These are phyloP conservation scores for Entelexis sorbosivorans DNA, from an alignment of 1,139 yeast species.

Conservation along the genomic window DNA sequence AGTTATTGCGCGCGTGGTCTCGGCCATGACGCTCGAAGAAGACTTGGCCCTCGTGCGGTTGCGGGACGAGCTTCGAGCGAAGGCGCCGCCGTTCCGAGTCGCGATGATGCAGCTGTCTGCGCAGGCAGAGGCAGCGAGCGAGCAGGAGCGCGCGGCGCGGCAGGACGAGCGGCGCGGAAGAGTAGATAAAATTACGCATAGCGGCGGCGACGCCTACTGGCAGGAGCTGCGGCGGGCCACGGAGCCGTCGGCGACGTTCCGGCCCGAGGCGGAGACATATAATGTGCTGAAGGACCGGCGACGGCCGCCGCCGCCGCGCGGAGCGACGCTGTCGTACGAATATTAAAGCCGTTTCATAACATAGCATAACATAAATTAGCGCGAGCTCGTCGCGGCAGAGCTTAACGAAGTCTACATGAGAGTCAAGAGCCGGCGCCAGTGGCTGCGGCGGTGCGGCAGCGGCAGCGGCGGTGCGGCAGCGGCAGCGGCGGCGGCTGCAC, in stretches of 20 bases:
- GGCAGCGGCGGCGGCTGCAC: no score
- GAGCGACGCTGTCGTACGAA: constrained; percentile 15
- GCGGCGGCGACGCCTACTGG: constrained; percentile 8
- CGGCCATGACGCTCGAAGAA: constrained; percentile 18
- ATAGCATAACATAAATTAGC: background rate
- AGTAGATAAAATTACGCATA: constrained; percentile 9
- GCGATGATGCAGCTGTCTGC: constrained; percentile 8
- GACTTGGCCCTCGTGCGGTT: constrained; percentile 16
- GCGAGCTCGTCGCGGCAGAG: no score
- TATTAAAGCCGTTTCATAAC: background rate
- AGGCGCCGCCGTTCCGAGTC: constrained; percentile 11
- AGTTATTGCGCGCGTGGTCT: background rate
- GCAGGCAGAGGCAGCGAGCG: constrained; percentile 7
- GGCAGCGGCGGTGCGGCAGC: no score
- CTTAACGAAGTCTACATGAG: no score
- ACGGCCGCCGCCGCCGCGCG: constrained; percentile 20
- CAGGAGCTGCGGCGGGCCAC: constrained; percentile 17
- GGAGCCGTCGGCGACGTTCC: constrained; percentile 13
- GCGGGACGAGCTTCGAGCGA: constrained; percentile 11
- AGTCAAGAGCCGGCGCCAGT: no score
- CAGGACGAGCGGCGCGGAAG: constrained; percentile 12
- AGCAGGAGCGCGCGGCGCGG: constrained; percentile 6
- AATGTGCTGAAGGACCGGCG: constrained; percentile 11
- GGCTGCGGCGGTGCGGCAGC: no score
- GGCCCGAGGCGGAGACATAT: constrained; percentile 15